phyloP scores from a whole-genome alignment of 108 stramenopile species.

The Nannochloropsis gaditana region DNA sequence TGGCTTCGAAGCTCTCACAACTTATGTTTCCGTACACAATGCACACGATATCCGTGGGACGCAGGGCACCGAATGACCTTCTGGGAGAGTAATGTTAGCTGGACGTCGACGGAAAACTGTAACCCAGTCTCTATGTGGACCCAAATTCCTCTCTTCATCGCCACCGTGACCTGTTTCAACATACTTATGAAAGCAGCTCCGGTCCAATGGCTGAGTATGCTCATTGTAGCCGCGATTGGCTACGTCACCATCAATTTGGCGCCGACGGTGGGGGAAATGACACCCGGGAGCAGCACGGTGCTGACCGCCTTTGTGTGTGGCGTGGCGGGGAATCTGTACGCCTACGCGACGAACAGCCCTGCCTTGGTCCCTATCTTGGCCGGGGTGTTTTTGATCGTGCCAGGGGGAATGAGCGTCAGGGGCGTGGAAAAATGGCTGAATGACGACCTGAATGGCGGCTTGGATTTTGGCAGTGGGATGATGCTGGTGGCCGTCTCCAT shows the following conservation, averaged over 20 bases:
- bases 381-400: background rate
- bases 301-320: background rate
- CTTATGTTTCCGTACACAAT: background rate
- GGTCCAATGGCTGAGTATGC: background rate
- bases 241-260: background rate
- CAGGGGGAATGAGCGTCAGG: background rate
- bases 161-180: background rate
- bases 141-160: background rate
- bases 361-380: background rate
- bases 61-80: background rate
- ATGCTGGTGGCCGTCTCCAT: conserved; percentile 1
- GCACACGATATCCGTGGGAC: too few relatives aligned
- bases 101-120: background rate
- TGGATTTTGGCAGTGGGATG: conserved; percentile 13
- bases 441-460: conserved; percentile 10
- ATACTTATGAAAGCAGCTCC: background rate
- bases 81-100: background rate
- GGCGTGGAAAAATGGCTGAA: background rate
- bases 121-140: background rate
- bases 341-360: background rate
- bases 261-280: background rate
- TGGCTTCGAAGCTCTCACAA: too few relatives aligned
- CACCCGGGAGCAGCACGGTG: background rate
- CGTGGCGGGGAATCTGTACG: background rate
- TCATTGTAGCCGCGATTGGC: background rate